Percentiles rank a stretch among this genome's conserved stretches.
Conservation (phyloP, 495 filamentous ascomycete genomes). For the Acidomyces sp. region DNA sequence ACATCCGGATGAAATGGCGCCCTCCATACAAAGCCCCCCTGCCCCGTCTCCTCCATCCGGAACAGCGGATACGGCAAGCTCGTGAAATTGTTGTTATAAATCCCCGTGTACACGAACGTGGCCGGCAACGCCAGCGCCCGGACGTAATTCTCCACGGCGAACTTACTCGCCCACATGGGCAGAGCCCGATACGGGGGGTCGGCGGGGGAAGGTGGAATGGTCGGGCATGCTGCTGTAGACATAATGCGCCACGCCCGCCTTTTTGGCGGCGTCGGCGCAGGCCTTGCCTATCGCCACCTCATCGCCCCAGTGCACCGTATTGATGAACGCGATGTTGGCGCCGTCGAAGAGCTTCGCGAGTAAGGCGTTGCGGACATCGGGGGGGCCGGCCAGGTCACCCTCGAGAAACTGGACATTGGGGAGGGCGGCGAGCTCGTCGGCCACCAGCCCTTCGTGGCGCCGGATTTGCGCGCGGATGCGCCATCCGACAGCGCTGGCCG, state of each 20-base stretch:
- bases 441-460: constrained; percentile 67
- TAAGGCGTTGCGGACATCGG: constrained; percentile 46
- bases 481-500: constrained; percentile 84
- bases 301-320: constrained; percentile 95
- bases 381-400: constrained; percentile 45
- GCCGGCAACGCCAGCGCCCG: constrained; percentile 68
- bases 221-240: constrained; percentile 96
- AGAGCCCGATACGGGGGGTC: constrained; percentile 65
- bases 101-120: constrained; percentile 90
- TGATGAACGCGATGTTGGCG: constrained; percentile 85
- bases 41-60: constrained; percentile 77
- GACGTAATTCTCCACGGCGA: constrained; percentile 80
- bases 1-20: constrained; percentile 85
- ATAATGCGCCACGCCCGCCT: constrained; percentile 73
- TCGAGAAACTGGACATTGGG: constrained; percentile 74
- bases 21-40: constrained; percentile 77
- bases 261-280: constrained; percentile 80
- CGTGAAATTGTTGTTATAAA: constrained; percentile 99
- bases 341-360: constrained; percentile 69
- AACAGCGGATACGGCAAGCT: constrained; percentile 84
- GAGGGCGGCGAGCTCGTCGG: constrained; percentile 63
- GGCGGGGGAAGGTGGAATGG: constrained; percentile 59
- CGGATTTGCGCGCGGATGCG: constrained; percentile 78
- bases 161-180: constrained; percentile 85
- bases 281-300: constrained; percentile 78